Evolutionary conservation across 2,329 filamentous ascomycete species (phyloP).

Genomic region (Colletotrichum costaricense): DNA sequence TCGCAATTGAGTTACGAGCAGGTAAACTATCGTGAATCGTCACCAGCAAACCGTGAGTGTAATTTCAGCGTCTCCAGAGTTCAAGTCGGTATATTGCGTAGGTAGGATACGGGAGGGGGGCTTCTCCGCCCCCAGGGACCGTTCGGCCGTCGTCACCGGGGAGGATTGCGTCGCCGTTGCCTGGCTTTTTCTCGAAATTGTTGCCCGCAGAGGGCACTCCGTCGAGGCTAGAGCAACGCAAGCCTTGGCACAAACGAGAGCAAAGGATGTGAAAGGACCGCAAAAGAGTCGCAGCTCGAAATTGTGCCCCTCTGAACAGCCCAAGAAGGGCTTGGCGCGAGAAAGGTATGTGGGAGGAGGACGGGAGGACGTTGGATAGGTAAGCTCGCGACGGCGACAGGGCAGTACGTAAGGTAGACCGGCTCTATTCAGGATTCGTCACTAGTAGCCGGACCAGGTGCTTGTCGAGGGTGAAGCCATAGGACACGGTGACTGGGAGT

Average conservation of each 20-base stretch:
- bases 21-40: not conserved
- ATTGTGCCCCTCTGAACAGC: slow-evolving; percentile 5
- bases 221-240: not conserved
- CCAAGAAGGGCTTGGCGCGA: slow-evolving; percentile 20
- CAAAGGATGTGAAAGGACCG: not conserved
- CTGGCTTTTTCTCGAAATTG: not conserved
- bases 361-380: slow-evolving; percentile 9
- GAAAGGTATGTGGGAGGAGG: slow-evolving; percentile 26
- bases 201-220: not conserved
- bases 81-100: not conserved
- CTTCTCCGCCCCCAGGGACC: not conserved
- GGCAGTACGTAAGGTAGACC: not conserved
- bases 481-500: no score
- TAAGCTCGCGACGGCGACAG: slow-evolving; percentile 6
- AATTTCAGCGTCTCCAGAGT: not conserved
- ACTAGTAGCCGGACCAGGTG: not conserved
- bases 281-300: not conserved
- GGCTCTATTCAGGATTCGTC: not conserved
- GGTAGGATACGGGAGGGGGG: not conserved
- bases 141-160: slow-evolving; percentile 19
- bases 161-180: slow-evolving; percentile 22
- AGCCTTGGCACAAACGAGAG: slow-evolving; percentile 8
- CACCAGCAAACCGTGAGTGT: not conserved
- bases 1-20: slow-evolving; percentile 2
- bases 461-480: not conserved